These are phyloP conservation scores for Penstemon newberryi DNA, from an alignment of 257 asterid genomes.

Conservation along the genomic window DNA sequence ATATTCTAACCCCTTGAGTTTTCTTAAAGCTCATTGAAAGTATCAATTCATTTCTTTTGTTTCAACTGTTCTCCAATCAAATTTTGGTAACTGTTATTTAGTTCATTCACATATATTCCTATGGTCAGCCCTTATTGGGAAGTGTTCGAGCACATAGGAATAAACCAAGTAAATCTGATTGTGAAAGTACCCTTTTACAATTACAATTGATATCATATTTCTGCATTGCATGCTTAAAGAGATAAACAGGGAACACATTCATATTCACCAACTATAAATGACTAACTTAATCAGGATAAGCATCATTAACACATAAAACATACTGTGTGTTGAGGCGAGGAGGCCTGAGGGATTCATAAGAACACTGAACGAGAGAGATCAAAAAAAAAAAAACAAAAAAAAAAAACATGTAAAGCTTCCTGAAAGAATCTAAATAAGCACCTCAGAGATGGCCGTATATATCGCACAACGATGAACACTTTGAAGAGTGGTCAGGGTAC, in stretches of 20 bases:
- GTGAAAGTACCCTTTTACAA: neutral
- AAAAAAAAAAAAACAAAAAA: neutral
- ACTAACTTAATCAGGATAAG: constrained; percentile 9
- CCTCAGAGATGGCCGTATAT: constrained; percentile 93
- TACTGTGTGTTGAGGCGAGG: neutral
- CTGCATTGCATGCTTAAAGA: neutral
- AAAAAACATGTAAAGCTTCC: constrained; percentile 11
- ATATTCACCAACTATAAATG: neutral
- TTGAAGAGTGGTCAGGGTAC: constrained; percentile 70
- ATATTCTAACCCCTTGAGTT: too few species aligned
- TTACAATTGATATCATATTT: neutral
- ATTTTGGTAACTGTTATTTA: neutral
- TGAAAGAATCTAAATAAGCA: constrained; percentile 27
- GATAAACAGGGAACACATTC: neutral
- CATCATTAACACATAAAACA: constrained; percentile 7
- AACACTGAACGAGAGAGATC: neutral
- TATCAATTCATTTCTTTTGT: neutral
- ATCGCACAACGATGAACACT: constrained; percentile 54
- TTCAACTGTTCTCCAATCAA: neutral
- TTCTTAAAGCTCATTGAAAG: neutral
- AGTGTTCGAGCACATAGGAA: constrained; percentile 10
- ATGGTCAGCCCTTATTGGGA: neutral
- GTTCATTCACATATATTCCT: neutral
- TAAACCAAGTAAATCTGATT: constrained; percentile 3
- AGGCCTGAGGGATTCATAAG: neutral